phyloP scores from a whole-genome alignment of 169 alveolate genomes.

The Cryptosporidium muris region DNA sequence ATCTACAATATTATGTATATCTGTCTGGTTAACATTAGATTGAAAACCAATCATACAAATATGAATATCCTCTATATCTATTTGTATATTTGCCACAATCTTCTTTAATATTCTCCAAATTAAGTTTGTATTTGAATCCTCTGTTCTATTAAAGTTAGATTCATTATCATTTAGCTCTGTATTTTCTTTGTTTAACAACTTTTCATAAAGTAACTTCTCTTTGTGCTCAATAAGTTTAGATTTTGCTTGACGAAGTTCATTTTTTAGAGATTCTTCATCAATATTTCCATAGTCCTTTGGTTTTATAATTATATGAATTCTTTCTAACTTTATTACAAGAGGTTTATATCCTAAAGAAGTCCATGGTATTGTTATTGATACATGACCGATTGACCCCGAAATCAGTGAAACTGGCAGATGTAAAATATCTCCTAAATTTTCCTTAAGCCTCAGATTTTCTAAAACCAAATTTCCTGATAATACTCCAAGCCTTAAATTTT shows the following conservation, averaged over 20 bases:
- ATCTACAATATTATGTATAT: neutral
- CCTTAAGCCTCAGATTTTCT: slow-evolving; percentile 49
- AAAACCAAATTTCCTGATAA: slow-evolving; percentile 59
- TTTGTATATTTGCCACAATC: slow-evolving; percentile 61
- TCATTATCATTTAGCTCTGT: slow-evolving; percentile 20
- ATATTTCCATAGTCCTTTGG: slow-evolving; percentile 69
- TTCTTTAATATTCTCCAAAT: slow-evolving; percentile 64
- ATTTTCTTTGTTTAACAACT: slow-evolving; percentile 42
- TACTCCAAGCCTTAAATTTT: slow-evolving; percentile 65
- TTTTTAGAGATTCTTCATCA: slow-evolving; percentile 52
- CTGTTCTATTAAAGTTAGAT: neutral
- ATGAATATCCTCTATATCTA: slow-evolving; percentile 61
- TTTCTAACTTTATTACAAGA: slow-evolving; percentile 39
- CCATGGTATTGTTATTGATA: slow-evolving; percentile 69
- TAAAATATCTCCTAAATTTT: slow-evolving; percentile 58
- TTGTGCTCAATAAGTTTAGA: slow-evolving; percentile 35
- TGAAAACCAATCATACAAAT: slow-evolving; percentile 66
- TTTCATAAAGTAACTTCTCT: slow-evolving; percentile 45
- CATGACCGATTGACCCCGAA: slow-evolving; percentile 64
- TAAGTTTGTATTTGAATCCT: slow-evolving; percentile 15
- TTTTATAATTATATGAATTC: slow-evolving; percentile 31
- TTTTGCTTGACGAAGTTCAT: slow-evolving; percentile 47
- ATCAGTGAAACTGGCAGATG: slow-evolving; percentile 45
- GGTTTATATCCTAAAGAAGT: slow-evolving; percentile 68
- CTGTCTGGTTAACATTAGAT: slow-evolving; percentile 17